A percentile compares a stretch with the other conserved stretches of the same genome.
These are phyloP conservation scores for Pseudozyma thailandica DNA, from an alignment of 1,284 basidiomycete species.

Conservation along the genomic window DNA sequence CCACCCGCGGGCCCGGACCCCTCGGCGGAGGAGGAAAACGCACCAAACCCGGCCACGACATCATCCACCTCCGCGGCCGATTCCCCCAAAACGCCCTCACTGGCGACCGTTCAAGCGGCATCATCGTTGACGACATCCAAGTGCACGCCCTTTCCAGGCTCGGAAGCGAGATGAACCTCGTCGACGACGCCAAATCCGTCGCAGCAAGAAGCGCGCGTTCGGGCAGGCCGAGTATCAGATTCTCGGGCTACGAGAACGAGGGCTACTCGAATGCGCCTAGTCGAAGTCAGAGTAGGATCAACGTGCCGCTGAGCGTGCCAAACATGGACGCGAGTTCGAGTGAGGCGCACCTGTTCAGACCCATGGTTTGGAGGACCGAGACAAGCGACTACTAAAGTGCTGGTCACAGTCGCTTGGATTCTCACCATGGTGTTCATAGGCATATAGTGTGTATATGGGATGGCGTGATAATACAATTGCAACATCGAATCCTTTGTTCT, in stretches of 20 bases:
- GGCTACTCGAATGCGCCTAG: not conserved
- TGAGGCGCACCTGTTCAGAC: conserved; percentile 27
- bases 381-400: too few relatives aligned
- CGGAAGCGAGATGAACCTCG: conserved; percentile 1
- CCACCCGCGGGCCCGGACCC: conserved; percentile 48
- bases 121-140: conserved; percentile 27
- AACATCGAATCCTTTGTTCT: not conserved
- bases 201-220: not conserved
- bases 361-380: conserved; percentile 2
- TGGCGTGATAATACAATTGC: not conserved
- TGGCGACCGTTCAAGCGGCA: conserved; percentile 9
- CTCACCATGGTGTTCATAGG: too few relatives aligned
- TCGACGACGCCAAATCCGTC: conserved; percentile 6
- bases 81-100: conserved; percentile 39
- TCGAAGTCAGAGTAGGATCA: conserved; percentile 1
- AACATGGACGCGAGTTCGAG: conserved; percentile 17
- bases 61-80: conserved; percentile 21
- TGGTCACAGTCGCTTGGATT: too few relatives aligned
- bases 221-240: conserved; percentile 7
- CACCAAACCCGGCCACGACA: conserved; percentile 23
- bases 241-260: conserved; percentile 5
- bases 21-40: conserved; percentile 48
- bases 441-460: not conserved
- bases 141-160: conserved; percentile 22
- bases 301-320: conserved; percentile 3